Conservation (phyloP, 345 rosid genomes). For the Eucalyptus erythrocorys region DNA sequence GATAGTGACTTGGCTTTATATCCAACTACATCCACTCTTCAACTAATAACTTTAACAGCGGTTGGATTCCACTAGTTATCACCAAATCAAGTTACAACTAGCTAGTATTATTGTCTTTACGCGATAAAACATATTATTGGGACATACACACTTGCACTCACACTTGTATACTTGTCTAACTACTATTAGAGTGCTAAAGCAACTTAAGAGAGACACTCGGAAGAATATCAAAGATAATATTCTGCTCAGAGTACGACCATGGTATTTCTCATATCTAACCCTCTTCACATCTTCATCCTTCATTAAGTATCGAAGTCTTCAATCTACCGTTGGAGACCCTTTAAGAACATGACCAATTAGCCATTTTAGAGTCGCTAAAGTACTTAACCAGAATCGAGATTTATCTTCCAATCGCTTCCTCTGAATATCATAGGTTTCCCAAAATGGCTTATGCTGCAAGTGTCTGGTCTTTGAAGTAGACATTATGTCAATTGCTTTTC, state of each 20-base stretch:
- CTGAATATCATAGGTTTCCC: neutral
- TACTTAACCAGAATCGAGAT: neutral
- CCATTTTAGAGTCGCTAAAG: neutral
- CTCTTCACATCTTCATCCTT: neutral
- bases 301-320: rapidly evolving
- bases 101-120: neutral
- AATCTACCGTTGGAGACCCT: neutral
- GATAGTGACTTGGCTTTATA: neutral
- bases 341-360: neutral
- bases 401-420: neutral
- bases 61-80: neutral
- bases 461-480: neutral
- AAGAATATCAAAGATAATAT: neutral
- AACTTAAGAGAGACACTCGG: neutral
- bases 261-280: neutral
- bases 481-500: too few species aligned
- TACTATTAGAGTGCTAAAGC: neutral
- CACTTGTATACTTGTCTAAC: neutral
- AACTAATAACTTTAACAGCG: rapidly evolving
- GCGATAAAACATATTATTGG: neutral
- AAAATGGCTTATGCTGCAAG: neutral
- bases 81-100: neutral
- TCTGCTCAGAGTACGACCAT: rapidly evolving
- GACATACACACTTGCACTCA: neutral
- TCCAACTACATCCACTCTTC: neutral